phyloP scores from a whole-genome alignment of 2,329 filamentous ascomycete genomes.

The Herpotrichia juniperi region DNA sequence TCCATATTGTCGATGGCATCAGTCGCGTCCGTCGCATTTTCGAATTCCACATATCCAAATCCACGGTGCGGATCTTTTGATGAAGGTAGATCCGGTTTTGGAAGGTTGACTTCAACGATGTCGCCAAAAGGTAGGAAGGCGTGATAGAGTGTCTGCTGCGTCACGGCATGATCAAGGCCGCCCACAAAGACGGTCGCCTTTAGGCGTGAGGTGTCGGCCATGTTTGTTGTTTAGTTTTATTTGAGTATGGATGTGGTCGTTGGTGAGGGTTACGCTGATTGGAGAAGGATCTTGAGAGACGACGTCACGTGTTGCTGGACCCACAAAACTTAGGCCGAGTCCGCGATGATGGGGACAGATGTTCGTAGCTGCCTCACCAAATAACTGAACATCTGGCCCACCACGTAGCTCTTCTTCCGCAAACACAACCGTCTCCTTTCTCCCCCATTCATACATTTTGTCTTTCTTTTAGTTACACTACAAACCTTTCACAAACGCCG shows the following conservation, averaged over 20 bases:
- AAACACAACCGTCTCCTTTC: constrained; percentile 14
- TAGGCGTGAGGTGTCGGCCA: constrained; percentile 83
- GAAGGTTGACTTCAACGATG: constrained; percentile 87
- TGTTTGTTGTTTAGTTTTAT: constrained; percentile 42
- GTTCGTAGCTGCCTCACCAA: constrained; percentile 30
- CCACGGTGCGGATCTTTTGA: constrained; percentile 82
- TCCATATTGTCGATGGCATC: constrained; percentile 99
- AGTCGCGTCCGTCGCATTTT: constrained; percentile 81
- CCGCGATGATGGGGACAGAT: constrained; percentile 41
- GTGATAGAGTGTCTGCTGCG: constrained; percentile 76
- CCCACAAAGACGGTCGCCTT: constrained; percentile 94
- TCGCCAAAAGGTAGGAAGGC: constrained; percentile 98
- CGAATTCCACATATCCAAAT: constrained; percentile 96
- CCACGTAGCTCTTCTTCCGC: constrained; percentile 7
- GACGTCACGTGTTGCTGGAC: constrained; percentile 17
- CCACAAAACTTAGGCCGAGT: constrained; percentile 16
- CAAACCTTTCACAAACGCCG: constrained; percentile 33
- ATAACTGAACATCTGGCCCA: neutral
- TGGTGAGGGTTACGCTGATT: neutral
- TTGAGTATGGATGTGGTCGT: neutral
- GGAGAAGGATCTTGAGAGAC: neutral
- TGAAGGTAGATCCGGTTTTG: constrained; percentile 83
- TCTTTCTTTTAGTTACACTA: constrained; percentile 20
- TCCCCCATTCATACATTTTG: constrained; percentile 19
- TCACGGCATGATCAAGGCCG: constrained; percentile 81